Evolutionary conservation across 2,329 filamentous ascomycete species (phyloP), one percentile per base, ranked within the genome.

Genomic region (Lachnellula subtilissima): DNA sequence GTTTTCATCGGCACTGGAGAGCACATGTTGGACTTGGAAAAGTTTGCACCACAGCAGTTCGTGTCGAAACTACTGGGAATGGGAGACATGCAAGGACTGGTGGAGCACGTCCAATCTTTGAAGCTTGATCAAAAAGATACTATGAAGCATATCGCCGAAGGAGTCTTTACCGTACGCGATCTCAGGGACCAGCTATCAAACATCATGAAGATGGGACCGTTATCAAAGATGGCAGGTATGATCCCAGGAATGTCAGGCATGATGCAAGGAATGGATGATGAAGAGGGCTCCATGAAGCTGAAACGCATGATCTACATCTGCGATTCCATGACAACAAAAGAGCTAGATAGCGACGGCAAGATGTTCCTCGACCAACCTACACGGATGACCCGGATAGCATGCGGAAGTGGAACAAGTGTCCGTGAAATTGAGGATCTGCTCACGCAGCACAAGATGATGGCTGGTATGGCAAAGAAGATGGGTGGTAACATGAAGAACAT

Each of bases 271-370:
- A 94, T 97, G 83, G 92, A 97, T 69, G 95, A 99, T 69, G 93
- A 97, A 68, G 94, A 97, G 69, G 93, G 93, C n/a, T 85, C 86
- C 53, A 78, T 87, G 66, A 97, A 97, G 74, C 82, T 99, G 25
- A 95, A 96, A 74, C 87, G 94, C 60, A 99, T 99, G 94, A 91
- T 99, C 65, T 97, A 96, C 76, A 96, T 99, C 58, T 97, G 92
- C 76, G 94, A 99, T 75, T 93, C 88, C 61, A 99, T 99, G 94
- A 97, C 93, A 0, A 84, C 89, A 22, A 95, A 95, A 70, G 94
- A 99, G 71, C 84, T 99, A 19, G 93, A 99, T 72, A 89, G 88
- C 45, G 93, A 99, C 67, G 94, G 94, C 71, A 96, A 96, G 74
- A 84, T 96, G 61, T 93, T 99, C 64, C 83, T 95, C 56, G 90